Evolutionary conservation across 2,329 filamentous ascomycete genomes (phyloP).

Genomic region (Samsoniella hepiali): DNA sequence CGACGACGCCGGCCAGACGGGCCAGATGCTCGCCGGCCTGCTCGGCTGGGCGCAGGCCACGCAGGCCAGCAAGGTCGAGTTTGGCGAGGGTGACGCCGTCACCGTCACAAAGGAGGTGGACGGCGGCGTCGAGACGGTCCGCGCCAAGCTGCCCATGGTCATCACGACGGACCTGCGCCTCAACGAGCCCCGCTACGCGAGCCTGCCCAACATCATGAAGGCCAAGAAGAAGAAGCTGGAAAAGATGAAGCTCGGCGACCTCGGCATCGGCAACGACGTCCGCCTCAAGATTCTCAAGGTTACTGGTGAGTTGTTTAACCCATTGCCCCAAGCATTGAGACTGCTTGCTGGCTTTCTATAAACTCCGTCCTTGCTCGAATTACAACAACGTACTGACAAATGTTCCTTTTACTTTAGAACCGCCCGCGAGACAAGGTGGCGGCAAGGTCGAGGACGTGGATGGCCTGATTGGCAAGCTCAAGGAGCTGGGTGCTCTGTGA

Average conservation of each 20-base stretch:
- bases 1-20: conserved; percentile 92
- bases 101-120: conserved; percentile 90
- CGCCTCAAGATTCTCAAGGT: conserved; percentile 90
- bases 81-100: conserved; percentile 66
- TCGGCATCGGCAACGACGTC: conserved; percentile 69
- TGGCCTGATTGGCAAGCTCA: conserved; percentile 88
- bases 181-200: conserved; percentile 94
- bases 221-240: conserved; percentile 99
- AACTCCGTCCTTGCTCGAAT: neutral
- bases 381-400: neutral
- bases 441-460: conserved; percentile 97
- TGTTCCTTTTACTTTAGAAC: conserved; percentile 51
- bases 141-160: conserved; percentile 81
- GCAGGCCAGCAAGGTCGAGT: conserved; percentile 80
- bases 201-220: conserved; percentile 99
- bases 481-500: conserved; percentile 90
- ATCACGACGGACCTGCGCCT: conserved; percentile 92
- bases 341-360: neutral
- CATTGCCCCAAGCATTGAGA: too few species aligned
- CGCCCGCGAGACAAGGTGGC: conserved; percentile 80
- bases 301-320: conserved; percentile 54
- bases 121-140: conserved; percentile 87
- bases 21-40: conserved; percentile 94
- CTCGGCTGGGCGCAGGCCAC: conserved; percentile 93
- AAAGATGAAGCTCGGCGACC: conserved; percentile 83